Base-by-base conservation (phyloP, 2,329 filamentous ascomycete genomes). In the Juglanconis juglandina region DNA sequence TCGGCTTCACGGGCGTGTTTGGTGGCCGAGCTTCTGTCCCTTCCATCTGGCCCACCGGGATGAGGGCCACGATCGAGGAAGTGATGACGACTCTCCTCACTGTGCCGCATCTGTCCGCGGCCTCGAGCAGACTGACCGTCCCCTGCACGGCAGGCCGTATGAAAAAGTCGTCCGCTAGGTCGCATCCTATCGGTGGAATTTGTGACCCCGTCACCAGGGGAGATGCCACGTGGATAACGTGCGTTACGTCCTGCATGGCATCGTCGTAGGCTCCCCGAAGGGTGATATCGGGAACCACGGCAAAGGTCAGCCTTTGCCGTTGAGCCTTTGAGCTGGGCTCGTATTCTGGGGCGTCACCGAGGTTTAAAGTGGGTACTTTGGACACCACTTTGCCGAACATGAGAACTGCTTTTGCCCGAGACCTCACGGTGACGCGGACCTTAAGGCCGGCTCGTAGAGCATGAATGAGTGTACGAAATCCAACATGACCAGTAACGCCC, bases 51-150 rank as follows among this genome's bases (percentile, higher is more conserved):
- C 35, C 51, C 33, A 62, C 60, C 34, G 60, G 63, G 32, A 60
- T 57, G 42, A 61, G 58, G 42, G 72, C 68, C 1, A 63, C 66
- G 11, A 71, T 66, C 1, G 76, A 79, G 5, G 71, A 74, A 53
- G 64, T 65, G 60, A 65, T 63, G 55, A 65, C 64, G 17, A 65
- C 62, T 9, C 62, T 49, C 35, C 56, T 51, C 6, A 65, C 62
- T 9, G 62, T 61, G 49, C 59, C 57, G 11, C 57, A 47, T 13
- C 33, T 41, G 13, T 58, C 48, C 39, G 64, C 62, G 35, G 64
- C 62, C 53, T 63, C 62, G 24, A 65, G 62, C 50, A 65, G 56
- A 50, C 46, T 54, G 33, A 57, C 48, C 6, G 64, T 65, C 52
- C 64, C 64, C 37, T 59, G 62, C 30, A 65, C 62, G 1, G 64